These are phyloP conservation scores for Monosporascus ibericus DNA, from an alignment of 2,329 filamentous ascomycete species.

Conservation along the genomic window DNA sequence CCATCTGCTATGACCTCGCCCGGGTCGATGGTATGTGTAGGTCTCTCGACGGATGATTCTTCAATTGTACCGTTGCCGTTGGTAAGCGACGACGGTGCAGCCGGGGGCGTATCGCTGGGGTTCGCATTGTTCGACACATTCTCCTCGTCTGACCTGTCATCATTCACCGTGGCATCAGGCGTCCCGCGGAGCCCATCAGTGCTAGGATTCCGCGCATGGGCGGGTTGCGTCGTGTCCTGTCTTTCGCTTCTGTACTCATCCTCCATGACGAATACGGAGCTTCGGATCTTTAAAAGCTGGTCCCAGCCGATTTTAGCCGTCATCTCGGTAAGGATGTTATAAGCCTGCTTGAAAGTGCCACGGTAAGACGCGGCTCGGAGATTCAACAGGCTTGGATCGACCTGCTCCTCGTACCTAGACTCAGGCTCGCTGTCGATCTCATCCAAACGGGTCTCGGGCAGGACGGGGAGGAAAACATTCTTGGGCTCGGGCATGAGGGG, in stretches of 20 bases:
- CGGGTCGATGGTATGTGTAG: conserved; percentile 70
- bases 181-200: conserved; percentile 71
- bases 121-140: conserved; percentile 26
- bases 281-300: conserved; percentile 86
- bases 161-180: conserved; percentile 52
- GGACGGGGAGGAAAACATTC: conserved; percentile 78
- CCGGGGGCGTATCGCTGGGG: no score
- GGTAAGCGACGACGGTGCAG: conserved; percentile 17
- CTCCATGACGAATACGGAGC: conserved; percentile 98
- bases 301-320: conserved; percentile 98
- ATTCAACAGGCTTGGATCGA: conserved; percentile 80
- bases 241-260: conserved; percentile 94
- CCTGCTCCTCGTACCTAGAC: conserved; percentile 73
- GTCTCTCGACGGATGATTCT: conserved; percentile 60
- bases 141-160: conserved; percentile 27
- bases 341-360: conserved; percentile 92
- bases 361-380: conserved; percentile 86
- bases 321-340: conserved; percentile 90
- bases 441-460: conserved; percentile 84
- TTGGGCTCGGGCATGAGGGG: conserved; percentile 90
- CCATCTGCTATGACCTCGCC: conserved; percentile 68
- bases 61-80: conserved; percentile 31
- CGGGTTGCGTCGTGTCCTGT: conserved; percentile 48
- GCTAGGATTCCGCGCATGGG: conserved; percentile 62
- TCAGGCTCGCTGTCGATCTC: conserved; percentile 92